phyloP scores from a whole-genome alignment of 306 rosid species.

The Rubus parviflorus region DNA sequence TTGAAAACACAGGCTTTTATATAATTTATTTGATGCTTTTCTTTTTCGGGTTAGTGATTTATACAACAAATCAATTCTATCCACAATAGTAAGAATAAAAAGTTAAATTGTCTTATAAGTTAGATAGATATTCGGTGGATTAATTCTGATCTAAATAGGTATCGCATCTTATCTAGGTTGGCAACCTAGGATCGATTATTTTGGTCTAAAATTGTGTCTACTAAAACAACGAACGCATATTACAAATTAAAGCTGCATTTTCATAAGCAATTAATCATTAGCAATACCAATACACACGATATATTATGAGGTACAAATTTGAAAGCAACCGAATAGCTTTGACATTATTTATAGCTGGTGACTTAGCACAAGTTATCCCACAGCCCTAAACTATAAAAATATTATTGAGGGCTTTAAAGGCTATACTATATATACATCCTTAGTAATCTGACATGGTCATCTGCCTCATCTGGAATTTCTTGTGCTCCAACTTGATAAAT shows the following conservation, averaged over 20 bases:
- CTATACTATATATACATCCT: neutral
- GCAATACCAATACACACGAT: neutral
- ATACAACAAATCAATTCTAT: neutral
- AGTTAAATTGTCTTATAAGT: neutral
- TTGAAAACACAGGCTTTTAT: neutral
- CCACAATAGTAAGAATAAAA: neutral
- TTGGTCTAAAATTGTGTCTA: neutral
- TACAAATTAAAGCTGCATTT: neutral
- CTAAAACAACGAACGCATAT: neutral
- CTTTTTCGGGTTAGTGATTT: neutral
- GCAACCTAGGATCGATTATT: neutral
- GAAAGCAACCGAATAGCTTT: neutral
- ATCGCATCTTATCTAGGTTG: neutral
- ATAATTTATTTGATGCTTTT: neutral
- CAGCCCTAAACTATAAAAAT: neutral
- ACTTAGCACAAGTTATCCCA: conserved; percentile 7
- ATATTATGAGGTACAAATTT: neutral
- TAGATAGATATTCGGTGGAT: neutral
- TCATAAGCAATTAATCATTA: neutral
- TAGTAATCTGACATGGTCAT: conserved; percentile 17
- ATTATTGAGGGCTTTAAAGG: neutral
- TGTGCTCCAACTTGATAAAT: conserved; percentile 59
- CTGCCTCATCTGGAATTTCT: conserved; percentile 35
- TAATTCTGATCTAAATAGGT: neutral
- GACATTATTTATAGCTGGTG: conserved; percentile 11